These are phyloP conservation scores for Suillus tomentosus DNA, from an alignment of 768 basidiomycete species.

Conservation along the genomic window DNA sequence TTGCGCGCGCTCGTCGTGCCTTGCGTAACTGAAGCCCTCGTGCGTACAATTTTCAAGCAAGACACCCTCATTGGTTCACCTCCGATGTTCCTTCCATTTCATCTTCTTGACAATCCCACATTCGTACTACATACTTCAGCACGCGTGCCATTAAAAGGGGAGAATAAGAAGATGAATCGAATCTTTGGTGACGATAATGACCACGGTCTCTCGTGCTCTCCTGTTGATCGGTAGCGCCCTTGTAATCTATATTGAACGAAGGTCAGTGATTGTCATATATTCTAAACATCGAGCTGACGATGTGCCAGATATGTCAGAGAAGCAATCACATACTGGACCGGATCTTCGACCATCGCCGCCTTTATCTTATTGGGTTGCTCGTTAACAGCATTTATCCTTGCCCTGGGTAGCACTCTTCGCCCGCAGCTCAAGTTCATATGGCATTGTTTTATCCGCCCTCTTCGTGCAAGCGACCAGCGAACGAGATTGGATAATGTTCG, in stretches of 20 bases:
- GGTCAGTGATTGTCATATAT: slow-evolving; percentile 14
- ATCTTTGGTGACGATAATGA: not conserved
- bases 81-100: not conserved
- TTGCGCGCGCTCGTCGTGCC: not conserved
- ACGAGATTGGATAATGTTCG: slow-evolving; percentile 46
- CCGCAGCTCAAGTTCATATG: slow-evolving; percentile 50
- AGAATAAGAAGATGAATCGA: not conserved
- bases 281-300: not conserved
- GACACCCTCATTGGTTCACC: not conserved
- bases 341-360: slow-evolving; percentile 30
- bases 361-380: slow-evolving; percentile 31
- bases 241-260: slow-evolving; percentile 19
- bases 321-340: slow-evolving; percentile 30
- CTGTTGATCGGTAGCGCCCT: slow-evolving; percentile 24
- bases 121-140: not conserved
- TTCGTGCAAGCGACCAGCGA: slow-evolving; percentile 42
- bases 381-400: slow-evolving; percentile 21
- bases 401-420: slow-evolving; percentile 28
- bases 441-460: slow-evolving; percentile 51
- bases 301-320: slow-evolving; percentile 19
- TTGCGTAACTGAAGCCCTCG: slow-evolving; percentile 4
- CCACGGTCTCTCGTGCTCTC: slow-evolving; percentile 19
- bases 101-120: slow-evolving; percentile 1
- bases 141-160: slow-evolving; percentile 2
- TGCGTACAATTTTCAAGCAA: slow-evolving; percentile 8